Percentiles rank a stretch among this genome's conserved stretches.
Evolutionary conservation across 2,329 filamentous ascomycete species (phyloP).

Genomic region (Macrophomina phaseolina): DNA sequence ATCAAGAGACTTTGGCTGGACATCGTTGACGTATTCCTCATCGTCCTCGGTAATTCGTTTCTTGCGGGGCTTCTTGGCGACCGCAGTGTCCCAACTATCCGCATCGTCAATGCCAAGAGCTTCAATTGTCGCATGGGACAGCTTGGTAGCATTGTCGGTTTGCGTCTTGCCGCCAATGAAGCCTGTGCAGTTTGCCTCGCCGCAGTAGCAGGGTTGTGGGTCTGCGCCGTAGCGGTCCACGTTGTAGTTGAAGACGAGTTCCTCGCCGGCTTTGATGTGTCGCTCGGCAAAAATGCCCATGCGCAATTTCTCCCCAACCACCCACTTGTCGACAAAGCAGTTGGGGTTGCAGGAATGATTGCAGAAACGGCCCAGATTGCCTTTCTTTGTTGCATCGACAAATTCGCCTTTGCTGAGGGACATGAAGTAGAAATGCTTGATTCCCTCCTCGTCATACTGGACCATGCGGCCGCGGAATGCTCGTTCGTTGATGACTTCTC

Average conservation of each 20-base stretch:
- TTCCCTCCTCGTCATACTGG: conserved; percentile 92
- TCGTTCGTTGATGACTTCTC: conserved; percentile 94
- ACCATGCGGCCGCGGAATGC: conserved; percentile 89
- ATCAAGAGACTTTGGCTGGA: conserved; percentile 78
- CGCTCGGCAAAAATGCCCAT: conserved; percentile 98
- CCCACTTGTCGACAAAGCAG: conserved; percentile 99
- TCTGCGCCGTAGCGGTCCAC: conserved; percentile 97
- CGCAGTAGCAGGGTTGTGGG: conserved; percentile 96
- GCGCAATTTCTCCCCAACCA: conserved; percentile 92
- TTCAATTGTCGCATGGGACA: conserved; percentile 88
- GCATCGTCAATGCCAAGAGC: conserved; percentile 93
- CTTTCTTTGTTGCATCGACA: conserved; percentile 95
- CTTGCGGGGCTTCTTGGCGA: conserved; percentile 88
- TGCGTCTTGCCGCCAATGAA: conserved; percentile 98
- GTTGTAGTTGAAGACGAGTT: conserved; percentile 99
- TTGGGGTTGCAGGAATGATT: conserved; percentile 99
- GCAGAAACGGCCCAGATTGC: conserved; percentile 95
- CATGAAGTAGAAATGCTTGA: conserved; percentile 99
- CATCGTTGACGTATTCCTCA: conserved; percentile 92
- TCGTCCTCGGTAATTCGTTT: conserved; percentile 92
- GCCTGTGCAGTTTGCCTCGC: conserved; percentile 90
- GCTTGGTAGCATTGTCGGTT: conserved; percentile 90
- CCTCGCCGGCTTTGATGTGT: conserved; percentile 83
- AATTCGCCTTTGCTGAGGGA: conserved; percentile 96
- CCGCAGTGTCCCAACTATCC: conserved; percentile 88